Evolutionary conservation across 164 flowering plant genomes (phyloP).

Genomic region (Vitis vinifera): DNA sequence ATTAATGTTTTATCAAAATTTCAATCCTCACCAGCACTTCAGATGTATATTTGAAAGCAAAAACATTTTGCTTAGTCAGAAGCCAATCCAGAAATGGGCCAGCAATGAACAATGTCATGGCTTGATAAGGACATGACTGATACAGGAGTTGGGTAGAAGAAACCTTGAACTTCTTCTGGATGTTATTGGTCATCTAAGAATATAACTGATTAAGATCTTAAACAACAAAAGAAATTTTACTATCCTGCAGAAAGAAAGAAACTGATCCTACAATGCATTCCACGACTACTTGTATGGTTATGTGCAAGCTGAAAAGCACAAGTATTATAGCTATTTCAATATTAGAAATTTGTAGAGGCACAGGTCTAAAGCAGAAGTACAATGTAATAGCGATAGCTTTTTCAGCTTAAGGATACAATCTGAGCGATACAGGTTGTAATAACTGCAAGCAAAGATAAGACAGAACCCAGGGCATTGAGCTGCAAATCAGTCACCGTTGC

Average conservation of each 20-base stretch:
- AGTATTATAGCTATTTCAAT: too few species aligned
- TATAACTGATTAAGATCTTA: conserved; percentile 43
- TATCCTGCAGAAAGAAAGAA: not conserved
- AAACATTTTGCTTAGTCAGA: conserved; percentile 76
- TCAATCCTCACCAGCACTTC: conserved; percentile 74
- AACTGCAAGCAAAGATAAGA: conserved; percentile 85
- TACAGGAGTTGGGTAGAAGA: conserved; percentile 96
- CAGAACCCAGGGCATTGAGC: conserved; percentile 85
- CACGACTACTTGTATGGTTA: too few species aligned
- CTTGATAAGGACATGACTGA: conserved; percentile 92
- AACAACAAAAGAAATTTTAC: conserved; percentile 16
- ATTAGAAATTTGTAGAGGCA: too few species aligned
- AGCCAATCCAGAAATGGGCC: conserved; percentile 92
- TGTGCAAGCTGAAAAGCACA: too few species aligned
- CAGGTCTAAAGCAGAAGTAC: not conserved
- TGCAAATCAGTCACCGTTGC: conserved; percentile 97
- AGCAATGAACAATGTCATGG: conserved; percentile 62
- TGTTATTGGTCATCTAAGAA: conserved; percentile 89
- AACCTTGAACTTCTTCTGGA: conserved; percentile 91
- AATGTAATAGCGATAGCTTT: not conserved
- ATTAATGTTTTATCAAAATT: not conserved
- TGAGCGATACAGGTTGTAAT: conserved; percentile 90
- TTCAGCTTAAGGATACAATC: conserved; percentile 75
- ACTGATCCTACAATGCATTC: too few species aligned
- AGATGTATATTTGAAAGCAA: conserved; percentile 89